Evolutionary conservation across 768 basidiomycete genomes (phyloP), one percentile per base, ranked within the genome.

Genomic region (Lyophyllum semitale): DNA sequence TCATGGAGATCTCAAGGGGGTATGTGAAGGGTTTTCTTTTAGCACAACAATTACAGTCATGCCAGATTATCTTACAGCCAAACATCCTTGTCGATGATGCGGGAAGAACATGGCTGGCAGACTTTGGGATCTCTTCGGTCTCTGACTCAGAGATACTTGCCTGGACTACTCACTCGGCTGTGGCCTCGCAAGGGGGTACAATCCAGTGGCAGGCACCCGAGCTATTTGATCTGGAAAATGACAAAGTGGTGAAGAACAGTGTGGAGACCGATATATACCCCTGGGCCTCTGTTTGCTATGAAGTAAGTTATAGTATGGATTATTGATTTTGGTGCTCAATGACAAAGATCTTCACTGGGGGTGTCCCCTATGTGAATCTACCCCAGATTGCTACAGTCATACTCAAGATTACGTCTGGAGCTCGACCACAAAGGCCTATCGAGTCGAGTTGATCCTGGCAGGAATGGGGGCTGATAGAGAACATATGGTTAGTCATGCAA

Each of bases 161-260:
- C 8, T 29, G 30, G 55, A 43, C 49, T 18, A 23, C 48, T 32
- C 49, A 33, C 4, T 32, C 30, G 1, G 20, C 20, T 3, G 48
- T 3, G 8, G 32, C 42, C 20, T 56, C 44, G 11, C 13, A n/a
- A 2, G 51, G 41, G 13, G 52, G 43, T 8, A 18, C 51, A 5
- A 41, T 48, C 2, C 38, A 52, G n/a, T 58, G 33, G 48, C 57
- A 53, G 23, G 57, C 57, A 5, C 57, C 57, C 7, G 57, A 58
- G 40, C 41, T 58, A 2, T 33, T 55, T 26, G 41, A 44, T 20
- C 4, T 27, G 1, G 48, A 43, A 7, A 38, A 23, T 4, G 25
- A 40, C 11, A 47, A 32, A 6, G 17, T 20, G 11, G 35, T 18
- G 23, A 42, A 43, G 35, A 49, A 32, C n/a, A 30, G 20, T 27